A percentile compares a stretch with the other conserved stretches of the same genome.
phyloP scores from a whole-genome alignment of 2,329 filamentous ascomycete species.

The Penicillium brasilianum region DNA sequence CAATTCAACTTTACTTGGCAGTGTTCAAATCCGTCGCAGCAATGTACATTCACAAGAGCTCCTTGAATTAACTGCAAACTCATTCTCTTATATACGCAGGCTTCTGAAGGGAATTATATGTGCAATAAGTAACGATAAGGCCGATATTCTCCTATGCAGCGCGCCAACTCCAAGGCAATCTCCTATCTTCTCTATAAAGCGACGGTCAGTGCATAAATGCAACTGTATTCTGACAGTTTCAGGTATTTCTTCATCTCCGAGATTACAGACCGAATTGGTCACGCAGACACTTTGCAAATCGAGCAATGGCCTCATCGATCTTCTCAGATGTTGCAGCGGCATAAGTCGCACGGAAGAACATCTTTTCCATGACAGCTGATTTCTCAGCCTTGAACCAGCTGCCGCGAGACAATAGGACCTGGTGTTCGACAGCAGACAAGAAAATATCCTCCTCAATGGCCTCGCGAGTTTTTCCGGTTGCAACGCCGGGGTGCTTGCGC shows the following conservation, averaged over 20 bases:
- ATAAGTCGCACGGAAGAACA: slow-evolving; percentile 91
- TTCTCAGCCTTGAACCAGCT: slow-evolving; percentile 89
- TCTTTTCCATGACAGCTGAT: slow-evolving; percentile 60
- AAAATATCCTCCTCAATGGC: slow-evolving; percentile 86
- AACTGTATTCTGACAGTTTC: background rate
- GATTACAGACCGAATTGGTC: slow-evolving; percentile 59
- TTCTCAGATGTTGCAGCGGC: slow-evolving; percentile 75
- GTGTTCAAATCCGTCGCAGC: no score
- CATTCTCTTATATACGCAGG: no score
- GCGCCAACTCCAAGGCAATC: background rate
- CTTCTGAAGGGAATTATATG: background rate
- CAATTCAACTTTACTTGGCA: no score
- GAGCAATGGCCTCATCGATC: slow-evolving; percentile 72
- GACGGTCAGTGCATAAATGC: background rate
- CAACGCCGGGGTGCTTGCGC: slow-evolving; percentile 50
- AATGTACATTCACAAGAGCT: no score
- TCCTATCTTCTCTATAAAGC: background rate
- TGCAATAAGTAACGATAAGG: background rate
- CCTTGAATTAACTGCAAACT: no score
- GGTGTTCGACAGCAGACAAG: slow-evolving; percentile 72
- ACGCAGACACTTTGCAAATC: slow-evolving; percentile 77
- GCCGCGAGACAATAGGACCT: slow-evolving; percentile 80
- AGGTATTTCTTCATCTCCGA: background rate
- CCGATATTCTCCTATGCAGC: background rate
- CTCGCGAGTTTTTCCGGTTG: slow-evolving; percentile 45